phyloP scores from a whole-genome alignment of 805 yeast genomes.

The Blastobotrys terrestris region DNA sequence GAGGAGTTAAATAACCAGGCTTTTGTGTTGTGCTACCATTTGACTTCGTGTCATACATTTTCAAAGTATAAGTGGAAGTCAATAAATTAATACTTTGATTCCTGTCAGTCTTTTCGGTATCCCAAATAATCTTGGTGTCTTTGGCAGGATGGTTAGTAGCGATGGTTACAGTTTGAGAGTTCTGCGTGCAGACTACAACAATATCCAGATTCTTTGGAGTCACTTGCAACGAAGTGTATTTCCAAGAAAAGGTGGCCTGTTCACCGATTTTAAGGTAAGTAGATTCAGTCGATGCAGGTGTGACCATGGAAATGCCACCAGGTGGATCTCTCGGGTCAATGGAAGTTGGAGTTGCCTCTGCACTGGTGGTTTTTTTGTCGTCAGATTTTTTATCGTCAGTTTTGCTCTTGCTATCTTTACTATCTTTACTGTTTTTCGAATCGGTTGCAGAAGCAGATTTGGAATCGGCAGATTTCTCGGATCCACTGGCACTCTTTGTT shows the following conservation, averaged over 20 bases:
- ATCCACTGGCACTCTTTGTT: neutral
- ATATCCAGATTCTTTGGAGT: conserved; percentile 34
- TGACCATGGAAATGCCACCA: conserved; percentile 31
- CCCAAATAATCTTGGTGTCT: conserved; percentile 31
- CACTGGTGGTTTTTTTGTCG: conserved; percentile 3
- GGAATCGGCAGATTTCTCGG: conserved; percentile 1
- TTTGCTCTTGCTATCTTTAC: neutral
- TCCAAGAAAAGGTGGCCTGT: conserved; percentile 36
- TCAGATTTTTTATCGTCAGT: neutral
- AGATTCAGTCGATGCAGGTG: conserved; percentile 31
- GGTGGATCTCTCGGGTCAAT: conserved; percentile 32
- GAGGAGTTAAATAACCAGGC: conserved; percentile 33
- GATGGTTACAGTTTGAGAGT: conserved; percentile 33
- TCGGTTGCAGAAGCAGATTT: neutral
- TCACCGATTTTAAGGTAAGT: conserved; percentile 35
- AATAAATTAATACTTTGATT: conserved; percentile 22
- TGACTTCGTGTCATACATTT: conserved; percentile 31
- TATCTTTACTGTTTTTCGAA: neutral
- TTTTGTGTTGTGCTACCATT: conserved; percentile 19
- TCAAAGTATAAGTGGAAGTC: conserved; percentile 33
- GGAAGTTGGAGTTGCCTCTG: conserved; percentile 20
- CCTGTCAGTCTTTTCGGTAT: conserved; percentile 29
- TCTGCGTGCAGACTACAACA: conserved; percentile 33
- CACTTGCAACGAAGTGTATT: conserved; percentile 31
- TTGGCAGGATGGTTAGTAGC: conserved; percentile 29